Evolutionary conservation across 768 basidiomycete genomes (phyloP).

Genomic region (Serendipita sp.): DNA sequence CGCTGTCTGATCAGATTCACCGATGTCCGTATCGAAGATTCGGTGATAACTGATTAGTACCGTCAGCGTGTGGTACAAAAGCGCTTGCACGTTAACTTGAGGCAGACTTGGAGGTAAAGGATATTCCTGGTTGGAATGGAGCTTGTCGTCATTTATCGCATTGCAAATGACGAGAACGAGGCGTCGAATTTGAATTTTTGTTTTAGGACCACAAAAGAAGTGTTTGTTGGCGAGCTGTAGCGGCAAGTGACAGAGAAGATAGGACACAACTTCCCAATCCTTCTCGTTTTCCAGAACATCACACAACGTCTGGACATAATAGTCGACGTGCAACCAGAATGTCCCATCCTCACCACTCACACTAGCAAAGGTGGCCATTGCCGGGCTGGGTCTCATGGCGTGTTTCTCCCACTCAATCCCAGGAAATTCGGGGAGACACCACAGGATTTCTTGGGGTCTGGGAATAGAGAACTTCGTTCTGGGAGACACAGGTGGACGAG

Average conservation of each 20-base stretch:
- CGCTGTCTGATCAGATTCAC: constrained; percentile 24
- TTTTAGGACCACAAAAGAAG: constrained; percentile 80
- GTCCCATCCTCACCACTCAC: constrained; percentile 11
- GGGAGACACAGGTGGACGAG: constrained; percentile 27
- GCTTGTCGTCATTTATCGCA: constrained; percentile 38
- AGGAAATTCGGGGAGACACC: constrained; percentile 51
- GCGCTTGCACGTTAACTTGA: constrained; percentile 65
- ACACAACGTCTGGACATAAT: constrained; percentile 48
- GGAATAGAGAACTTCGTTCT: constrained; percentile 7
- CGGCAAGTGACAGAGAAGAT: constrained; percentile 80
- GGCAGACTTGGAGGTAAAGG: constrained; percentile 40
- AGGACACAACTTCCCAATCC: constrained; percentile 89
- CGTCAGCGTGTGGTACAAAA: constrained; percentile 74
- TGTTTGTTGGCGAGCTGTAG: constrained; percentile 89
- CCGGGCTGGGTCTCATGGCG: constrained; percentile 40
- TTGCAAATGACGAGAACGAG: constrained; percentile 54
- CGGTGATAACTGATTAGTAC: constrained; percentile 75
- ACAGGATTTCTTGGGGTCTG: constrained; percentile 35
- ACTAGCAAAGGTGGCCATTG: constrained; percentile 21
- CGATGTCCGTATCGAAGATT: constrained; percentile 38
- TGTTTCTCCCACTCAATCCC: constrained; percentile 47
- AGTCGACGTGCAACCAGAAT: constrained; percentile 48
- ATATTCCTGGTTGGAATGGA: constrained; percentile 36
- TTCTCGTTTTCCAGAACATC: constrained; percentile 54
- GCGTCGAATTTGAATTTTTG: constrained; percentile 41